Evolutionary conservation across 2,329 filamentous ascomycete genomes (phyloP), one percentile per base, ranked within the genome.

Genomic region (Exophiala calicioides): DNA sequence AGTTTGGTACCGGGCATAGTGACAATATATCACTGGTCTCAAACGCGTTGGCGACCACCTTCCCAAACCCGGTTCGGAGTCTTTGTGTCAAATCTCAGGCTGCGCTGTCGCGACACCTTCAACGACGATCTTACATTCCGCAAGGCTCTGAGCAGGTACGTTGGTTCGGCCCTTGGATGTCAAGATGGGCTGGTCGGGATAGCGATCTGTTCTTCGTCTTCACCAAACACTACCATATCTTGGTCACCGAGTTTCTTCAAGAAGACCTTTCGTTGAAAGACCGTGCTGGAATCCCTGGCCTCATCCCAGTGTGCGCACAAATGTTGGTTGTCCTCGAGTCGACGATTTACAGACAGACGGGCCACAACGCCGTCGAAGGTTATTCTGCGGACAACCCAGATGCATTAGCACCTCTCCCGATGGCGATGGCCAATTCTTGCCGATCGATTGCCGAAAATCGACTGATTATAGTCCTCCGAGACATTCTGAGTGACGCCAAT

Each of bases 201-300:
- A 94, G 86, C 3, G 90, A 95, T 61, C 73, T 96, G 24, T 88
- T 95, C 63, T 95, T 91, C 68, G 85, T 94, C 33, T 96, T 96
- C 61, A 81, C 84, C 69, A 95, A 95, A 67, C 85, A 93, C 63
- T 94, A 86, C 59, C 86, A 91, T 65, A 78, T 91, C 15, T 74
- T 96, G 3, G 77, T 84, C 3, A 81, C 87, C 30, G 87, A 93
- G 50, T 86, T 86, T 56, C 73, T 86, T 58, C 82, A 84, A 0
- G 58, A 61, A 5, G 73, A 75, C 23, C 68, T 77, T 5, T 73
- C 76, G 36, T 71, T 74, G 44, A 66, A 68, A n/a, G 77, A 82
- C 53, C 76, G 77, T 47, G 70, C 83, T 46, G 77, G 86, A 37
- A 82, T 85, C 1, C 90, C 90, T 4, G 90, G 84, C 0, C 81